These are phyloP conservation scores for Marsdenia floribunda DNA, from an alignment of 257 asterid species.

Conservation along the genomic window DNA sequence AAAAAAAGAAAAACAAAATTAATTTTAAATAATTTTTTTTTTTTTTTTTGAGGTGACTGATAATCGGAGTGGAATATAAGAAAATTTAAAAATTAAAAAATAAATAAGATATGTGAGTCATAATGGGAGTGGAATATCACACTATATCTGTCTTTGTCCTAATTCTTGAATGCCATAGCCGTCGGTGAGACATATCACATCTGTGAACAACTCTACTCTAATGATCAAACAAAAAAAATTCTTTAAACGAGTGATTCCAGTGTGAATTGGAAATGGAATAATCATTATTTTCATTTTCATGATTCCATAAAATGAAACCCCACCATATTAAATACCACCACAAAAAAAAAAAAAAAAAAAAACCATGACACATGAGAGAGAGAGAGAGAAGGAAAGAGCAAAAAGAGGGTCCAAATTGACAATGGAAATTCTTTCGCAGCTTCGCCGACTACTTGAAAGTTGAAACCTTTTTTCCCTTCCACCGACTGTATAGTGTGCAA, in stretches of 20 bases:
- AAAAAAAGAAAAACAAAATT: no score
- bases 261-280: background rate
- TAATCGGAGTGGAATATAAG: no score
- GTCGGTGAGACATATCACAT: background rate
- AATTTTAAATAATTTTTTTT: no score
- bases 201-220: background rate
- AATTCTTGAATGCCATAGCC: no score
- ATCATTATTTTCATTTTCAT: background rate
- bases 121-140: no score
- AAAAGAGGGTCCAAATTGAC: background rate
- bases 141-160: no score
- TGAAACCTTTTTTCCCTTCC: background rate
- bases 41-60: no score
- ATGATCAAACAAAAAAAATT: background rate
- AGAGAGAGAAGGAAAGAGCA: background rate
- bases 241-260: background rate
- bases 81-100: no score
- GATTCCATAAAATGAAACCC: background rate
- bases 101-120: no score
- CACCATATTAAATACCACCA: background rate
- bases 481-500: background rate
- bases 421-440: background rate
- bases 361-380: background rate
- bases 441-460: background rate
- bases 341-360: no score